These are phyloP conservation scores for Limonium bicolor DNA, from an alignment of 148 eudicot genomes.

Conservation along the genomic window DNA sequence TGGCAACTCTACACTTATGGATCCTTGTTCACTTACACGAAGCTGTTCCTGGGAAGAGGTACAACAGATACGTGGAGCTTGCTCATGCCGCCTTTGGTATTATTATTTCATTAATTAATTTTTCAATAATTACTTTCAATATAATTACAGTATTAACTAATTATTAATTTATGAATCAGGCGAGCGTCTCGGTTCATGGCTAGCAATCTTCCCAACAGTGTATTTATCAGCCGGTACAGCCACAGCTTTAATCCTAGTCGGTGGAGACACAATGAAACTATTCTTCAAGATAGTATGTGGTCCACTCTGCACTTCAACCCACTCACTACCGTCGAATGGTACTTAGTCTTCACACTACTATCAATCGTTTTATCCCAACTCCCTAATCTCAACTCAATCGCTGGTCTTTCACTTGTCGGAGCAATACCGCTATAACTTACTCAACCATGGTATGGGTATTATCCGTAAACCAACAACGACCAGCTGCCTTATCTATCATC, in stretches of 20 bases:
- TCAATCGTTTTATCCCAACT: conserved; percentile 82
- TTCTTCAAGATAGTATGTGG: conserved; percentile 90
- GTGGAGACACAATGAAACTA: conserved; percentile 95
- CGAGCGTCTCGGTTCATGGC: conserved; percentile 78
- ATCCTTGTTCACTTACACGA: conserved; percentile 88
- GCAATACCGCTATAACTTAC: conserved; percentile 91
- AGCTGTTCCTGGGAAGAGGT: conserved; percentile 91
- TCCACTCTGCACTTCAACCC: conserved; percentile 73
- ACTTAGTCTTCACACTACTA: conserved; percentile 77
- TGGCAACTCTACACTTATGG: conserved; percentile 99
- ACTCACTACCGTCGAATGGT: conserved; percentile 91
- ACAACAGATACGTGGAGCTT: conserved; percentile 88
- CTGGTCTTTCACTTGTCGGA: conserved; percentile 88
- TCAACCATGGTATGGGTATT: conserved; percentile 89
- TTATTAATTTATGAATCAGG: no score
- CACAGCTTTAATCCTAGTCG: conserved; percentile 76
- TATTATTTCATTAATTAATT: no score
- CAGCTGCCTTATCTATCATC: conserved; percentile 61
- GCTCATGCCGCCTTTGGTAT: conserved; percentile 96
- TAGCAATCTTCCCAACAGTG: conserved; percentile 92
- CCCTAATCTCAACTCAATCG: conserved; percentile 89
- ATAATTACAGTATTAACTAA: no score
- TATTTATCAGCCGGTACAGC: conserved; percentile 93
- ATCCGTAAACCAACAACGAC: conserved; percentile 72
- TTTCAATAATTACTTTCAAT: no score